These are phyloP conservation scores for Cyclotella atomus DNA, from an alignment of 108 stramenopile species.

Conservation along the genomic window DNA sequence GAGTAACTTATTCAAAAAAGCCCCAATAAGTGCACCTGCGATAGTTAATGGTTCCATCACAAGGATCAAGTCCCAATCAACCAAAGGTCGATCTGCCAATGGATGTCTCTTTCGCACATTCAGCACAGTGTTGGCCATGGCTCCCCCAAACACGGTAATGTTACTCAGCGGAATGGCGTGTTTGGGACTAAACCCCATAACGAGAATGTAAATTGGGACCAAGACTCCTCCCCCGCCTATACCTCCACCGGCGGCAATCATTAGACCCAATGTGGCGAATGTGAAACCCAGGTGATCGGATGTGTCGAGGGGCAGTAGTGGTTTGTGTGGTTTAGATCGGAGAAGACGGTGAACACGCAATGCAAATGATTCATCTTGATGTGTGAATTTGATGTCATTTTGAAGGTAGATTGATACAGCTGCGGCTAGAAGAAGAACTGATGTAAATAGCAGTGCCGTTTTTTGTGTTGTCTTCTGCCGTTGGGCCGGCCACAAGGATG, in stretches of 20 bases:
- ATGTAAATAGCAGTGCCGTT: background rate
- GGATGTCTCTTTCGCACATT: conserved; percentile 92
- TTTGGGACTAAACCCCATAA: conserved; percentile 83
- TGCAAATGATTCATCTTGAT: background rate
- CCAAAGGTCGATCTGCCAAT: conserved; percentile 81
- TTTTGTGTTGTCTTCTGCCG: background rate
- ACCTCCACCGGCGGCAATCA: conserved; percentile 93
- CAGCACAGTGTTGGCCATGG: conserved; percentile 81
- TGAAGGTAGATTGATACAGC: background rate
- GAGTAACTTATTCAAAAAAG: conserved; percentile 85
- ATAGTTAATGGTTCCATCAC: conserved; percentile 96
- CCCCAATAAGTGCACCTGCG: conserved; percentile 90
- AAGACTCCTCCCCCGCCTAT: conserved; percentile 94
- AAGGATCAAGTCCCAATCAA: conserved; percentile 97
- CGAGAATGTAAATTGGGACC: conserved; percentile 93
- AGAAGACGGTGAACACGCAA: background rate
- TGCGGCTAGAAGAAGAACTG: background rate
- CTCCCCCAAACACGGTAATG: conserved; percentile 92
- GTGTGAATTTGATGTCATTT: background rate
- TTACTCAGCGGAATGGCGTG: conserved; percentile 92
- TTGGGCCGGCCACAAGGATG: background rate
- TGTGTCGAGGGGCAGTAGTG: conserved; percentile 52
- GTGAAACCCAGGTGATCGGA: conserved; percentile 77
- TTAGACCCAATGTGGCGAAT: conserved; percentile 80
- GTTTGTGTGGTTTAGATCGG: conserved; percentile 27